These are phyloP conservation scores for Zygotorulaspora sp. DNA, from an alignment of 805 yeast genomes.

Conservation along the genomic window DNA sequence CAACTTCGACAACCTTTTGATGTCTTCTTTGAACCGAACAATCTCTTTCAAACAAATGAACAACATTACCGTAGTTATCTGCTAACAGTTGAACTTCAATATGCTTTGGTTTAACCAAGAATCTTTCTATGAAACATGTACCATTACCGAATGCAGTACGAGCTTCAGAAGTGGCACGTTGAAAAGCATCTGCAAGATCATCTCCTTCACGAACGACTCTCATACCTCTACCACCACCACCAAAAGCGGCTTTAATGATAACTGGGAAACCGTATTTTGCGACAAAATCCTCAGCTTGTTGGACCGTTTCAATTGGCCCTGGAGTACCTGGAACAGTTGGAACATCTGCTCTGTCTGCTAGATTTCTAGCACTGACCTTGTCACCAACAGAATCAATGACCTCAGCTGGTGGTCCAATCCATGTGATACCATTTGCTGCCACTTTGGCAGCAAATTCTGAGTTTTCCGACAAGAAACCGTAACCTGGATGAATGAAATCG, in stretches of 20 bases:
- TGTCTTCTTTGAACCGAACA: constrained; percentile 99
- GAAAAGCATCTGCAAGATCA: constrained; percentile 83
- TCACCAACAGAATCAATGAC: constrained; percentile 96
- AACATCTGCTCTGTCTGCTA: constrained; percentile 76
- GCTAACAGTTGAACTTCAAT: constrained; percentile 96
- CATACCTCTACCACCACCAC: constrained; percentile 99
- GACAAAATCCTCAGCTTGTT: constrained; percentile 77
- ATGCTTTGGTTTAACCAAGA: constrained; percentile 92
- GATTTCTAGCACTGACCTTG: constrained; percentile 87
- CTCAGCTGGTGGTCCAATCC: constrained; percentile 89
- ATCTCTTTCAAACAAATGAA: constrained; percentile 94
- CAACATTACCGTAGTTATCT: constrained; percentile 88
- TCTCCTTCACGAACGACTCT: constrained; percentile 98
- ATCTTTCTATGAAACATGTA: constrained; percentile 95
- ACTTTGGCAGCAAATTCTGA: constrained; percentile 91
- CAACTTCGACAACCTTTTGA: constrained; percentile 97
- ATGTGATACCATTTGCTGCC: constrained; percentile 81
- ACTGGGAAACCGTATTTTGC: constrained; percentile 88
- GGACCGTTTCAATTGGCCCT: constrained; percentile 82
- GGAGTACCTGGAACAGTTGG: constrained; percentile 98
- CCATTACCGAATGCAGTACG: constrained; percentile 96
- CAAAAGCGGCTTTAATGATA: constrained; percentile 96
- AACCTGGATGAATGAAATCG: constrained; percentile 89
- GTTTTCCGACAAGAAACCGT: constrained; percentile 87
- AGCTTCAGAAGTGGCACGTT: constrained; percentile 92